A percentile compares a stretch with the other conserved stretches of the same genome.
Conservation (phyloP, 176 grass and related monocot genomes). For the Typha latifolia region DNA sequence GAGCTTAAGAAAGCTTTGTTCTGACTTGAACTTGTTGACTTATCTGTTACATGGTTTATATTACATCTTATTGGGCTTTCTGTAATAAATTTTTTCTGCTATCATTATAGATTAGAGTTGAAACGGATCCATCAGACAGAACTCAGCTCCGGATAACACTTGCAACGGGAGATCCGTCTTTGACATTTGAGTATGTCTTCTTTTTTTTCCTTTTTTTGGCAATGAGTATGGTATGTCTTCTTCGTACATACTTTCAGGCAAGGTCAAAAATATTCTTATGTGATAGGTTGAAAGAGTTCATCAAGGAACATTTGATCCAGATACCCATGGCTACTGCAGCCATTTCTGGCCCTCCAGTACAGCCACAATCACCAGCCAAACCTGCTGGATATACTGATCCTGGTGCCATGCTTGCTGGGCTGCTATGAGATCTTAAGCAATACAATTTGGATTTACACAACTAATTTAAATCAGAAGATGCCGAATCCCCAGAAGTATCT, state of each 20-base stretch:
- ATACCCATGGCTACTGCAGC: slow-evolving; percentile 38
- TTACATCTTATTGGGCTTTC: background rate
- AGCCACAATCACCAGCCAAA: slow-evolving; percentile 40
- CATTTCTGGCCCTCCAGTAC: slow-evolving; percentile 16
- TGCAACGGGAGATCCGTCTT: slow-evolving; percentile 76
- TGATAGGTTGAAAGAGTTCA: slow-evolving; percentile 82
- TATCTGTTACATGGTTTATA: background rate
- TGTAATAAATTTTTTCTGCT: background rate
- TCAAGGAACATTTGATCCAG: slow-evolving; percentile 81
- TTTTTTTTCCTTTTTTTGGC: slow-evolving; percentile 6
- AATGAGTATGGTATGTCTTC: slow-evolving; percentile 9
- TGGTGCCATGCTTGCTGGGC: slow-evolving; percentile 78
- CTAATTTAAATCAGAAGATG: slow-evolving; percentile 32
- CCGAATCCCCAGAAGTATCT: slow-evolving; percentile 31
- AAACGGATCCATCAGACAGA: slow-evolving; percentile 96
- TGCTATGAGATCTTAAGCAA: slow-evolving; percentile 48
- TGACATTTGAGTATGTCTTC: slow-evolving; percentile 79
- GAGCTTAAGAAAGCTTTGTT: background rate
- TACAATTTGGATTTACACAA: slow-evolving; percentile 28
- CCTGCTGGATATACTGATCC: slow-evolving; percentile 65
- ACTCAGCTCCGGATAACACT: slow-evolving; percentile 87
- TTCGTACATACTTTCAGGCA: background rate
- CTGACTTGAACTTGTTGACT: background rate
- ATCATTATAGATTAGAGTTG: slow-evolving; percentile 62
- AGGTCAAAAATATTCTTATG: slow-evolving; percentile 11